Base-by-base conservation (phyloP, 2,329 filamentous ascomycete species). In the Fusarium concolor region DNA sequence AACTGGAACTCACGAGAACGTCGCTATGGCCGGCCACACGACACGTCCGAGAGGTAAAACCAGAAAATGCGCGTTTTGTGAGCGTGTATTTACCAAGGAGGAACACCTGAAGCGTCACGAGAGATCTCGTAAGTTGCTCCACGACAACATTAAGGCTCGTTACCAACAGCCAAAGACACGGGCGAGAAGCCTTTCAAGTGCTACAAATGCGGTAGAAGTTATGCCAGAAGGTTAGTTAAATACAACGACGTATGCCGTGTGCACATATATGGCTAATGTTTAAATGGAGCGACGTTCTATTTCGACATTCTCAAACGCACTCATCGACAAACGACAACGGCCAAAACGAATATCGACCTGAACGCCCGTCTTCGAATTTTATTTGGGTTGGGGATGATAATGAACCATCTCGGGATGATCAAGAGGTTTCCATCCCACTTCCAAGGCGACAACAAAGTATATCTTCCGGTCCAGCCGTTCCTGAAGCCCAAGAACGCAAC, bases 181-280 rank as follows among this genome's bases (percentile, higher is more conserved):
- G 59, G 59, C 12, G 59, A 62, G 39, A 59, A 38, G 15, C 59
- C 59, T n/a, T 62, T 62, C 15, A 59, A 43, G 39, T 62, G 59
- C 7, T 17, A 7, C 3, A 44, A 47, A 15, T 62, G 55, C 6
- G 59, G 47, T 9, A 62, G 24, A 31, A 53, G 42, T 12, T 62
- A 62, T 22, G 43, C 59, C 1, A 62, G 59, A 33, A 62, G 59
- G 59, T 39, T 2, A 14, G 31, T 46, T 14, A 3, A 11, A n/a
- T 18, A 37, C 7, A 38, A 15, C 15, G 7, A 24, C n/a, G 6
- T 47, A 11, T 35, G 4, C 14, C 14, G 10, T 7, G 18, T 17
- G 10, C n/a, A n/a, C 44, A 20, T 24, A 10, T 10, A 37, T 46
- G 20, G 28, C 37, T 62, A 12, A 59, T 22, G 9, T 2, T 3